These are phyloP conservation scores for Alnus glutinosa DNA, from an alignment of 306 rosid species.

Conservation along the genomic window DNA sequence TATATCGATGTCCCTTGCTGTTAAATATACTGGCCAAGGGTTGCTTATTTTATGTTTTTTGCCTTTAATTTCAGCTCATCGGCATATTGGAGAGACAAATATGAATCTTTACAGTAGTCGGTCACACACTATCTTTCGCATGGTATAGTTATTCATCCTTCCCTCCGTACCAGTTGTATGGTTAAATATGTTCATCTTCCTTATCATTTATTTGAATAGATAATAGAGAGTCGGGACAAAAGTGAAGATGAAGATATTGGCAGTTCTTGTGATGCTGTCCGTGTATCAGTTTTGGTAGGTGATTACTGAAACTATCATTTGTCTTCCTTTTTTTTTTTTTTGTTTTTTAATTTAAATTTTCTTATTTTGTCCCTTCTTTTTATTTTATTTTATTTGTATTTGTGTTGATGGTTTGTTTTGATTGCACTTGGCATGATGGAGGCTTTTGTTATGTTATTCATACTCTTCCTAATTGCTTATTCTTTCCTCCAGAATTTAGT, in stretches of 20 bases:
- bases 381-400: neutral
- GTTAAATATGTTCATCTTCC: slow-evolving; percentile 21
- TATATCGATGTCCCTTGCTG: slow-evolving; percentile 12
- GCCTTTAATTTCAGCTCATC: slow-evolving; percentile 68
- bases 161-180: neutral
- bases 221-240: slow-evolving; percentile 90
- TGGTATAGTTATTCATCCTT: slow-evolving; percentile 54
- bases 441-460: slow-evolving; percentile 3
- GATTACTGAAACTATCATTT: slow-evolving; percentile 9
- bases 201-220: slow-evolving; percentile 42
- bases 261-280: slow-evolving; percentile 82
- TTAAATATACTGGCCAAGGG: slow-evolving; percentile 10
- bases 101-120: slow-evolving; percentile 95
- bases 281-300: slow-evolving; percentile 91
- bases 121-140: slow-evolving; percentile 96
- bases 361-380: neutral
- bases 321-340: neutral
- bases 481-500: slow-evolving; percentile 73
- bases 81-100: slow-evolving; percentile 96
- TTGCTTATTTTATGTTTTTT: slow-evolving; percentile 1
- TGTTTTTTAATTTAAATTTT: neutral
- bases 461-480: slow-evolving; percentile 12
- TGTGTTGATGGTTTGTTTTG: neutral
- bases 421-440: slow-evolving; percentile 15
- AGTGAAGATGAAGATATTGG: slow-evolving; percentile 56